A percentile compares a stretch with the other conserved stretches of the same genome.
These are phyloP conservation scores for Thozetella sp. DNA, from an alignment of 495 filamentous ascomycete species.

Conservation along the genomic window DNA sequence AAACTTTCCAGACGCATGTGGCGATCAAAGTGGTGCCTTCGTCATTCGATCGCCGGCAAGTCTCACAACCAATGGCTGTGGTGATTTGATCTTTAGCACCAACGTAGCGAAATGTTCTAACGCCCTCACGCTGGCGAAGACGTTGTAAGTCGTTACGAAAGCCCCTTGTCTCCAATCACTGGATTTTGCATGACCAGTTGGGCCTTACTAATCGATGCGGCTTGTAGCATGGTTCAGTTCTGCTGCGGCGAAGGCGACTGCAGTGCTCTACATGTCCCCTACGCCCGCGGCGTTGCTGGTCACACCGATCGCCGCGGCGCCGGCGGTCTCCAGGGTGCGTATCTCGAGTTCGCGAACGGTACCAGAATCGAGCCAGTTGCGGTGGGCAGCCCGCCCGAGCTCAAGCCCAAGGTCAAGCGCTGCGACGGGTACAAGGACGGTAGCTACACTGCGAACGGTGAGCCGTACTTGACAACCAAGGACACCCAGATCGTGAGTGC, in stretches of 20 bases:
- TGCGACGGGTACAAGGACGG: too few species aligned
- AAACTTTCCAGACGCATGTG: background rate
- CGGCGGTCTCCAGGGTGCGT: background rate
- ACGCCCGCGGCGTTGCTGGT: background rate
- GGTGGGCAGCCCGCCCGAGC: slow-evolving; percentile 1
- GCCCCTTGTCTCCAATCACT: too few species aligned
- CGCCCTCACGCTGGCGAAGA: background rate
- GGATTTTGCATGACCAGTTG: too few species aligned
- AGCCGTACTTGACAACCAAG: too few species aligned
- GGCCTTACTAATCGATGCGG: too few species aligned
- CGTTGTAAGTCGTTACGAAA: too few species aligned
- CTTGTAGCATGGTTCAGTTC: slow-evolving; percentile 8
- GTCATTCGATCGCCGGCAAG: slow-evolving; percentile 1
- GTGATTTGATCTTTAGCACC: background rate
- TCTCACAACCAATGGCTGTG: background rate
- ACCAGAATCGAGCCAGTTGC: slow-evolving; percentile 3
- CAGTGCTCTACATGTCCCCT: background rate
- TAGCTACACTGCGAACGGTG: too few species aligned
- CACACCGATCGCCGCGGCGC: background rate
- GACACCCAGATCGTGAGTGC: too few species aligned
- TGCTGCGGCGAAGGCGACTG: slow-evolving; percentile 6
- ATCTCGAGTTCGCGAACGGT: slow-evolving; percentile 3
- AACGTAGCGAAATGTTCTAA: background rate
- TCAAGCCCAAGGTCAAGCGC: too few species aligned
- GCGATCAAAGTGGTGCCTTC: background rate